Evolutionary conservation across 805 yeast genomes (phyloP).

Genomic region (Pachysolen tannophilus): DNA sequence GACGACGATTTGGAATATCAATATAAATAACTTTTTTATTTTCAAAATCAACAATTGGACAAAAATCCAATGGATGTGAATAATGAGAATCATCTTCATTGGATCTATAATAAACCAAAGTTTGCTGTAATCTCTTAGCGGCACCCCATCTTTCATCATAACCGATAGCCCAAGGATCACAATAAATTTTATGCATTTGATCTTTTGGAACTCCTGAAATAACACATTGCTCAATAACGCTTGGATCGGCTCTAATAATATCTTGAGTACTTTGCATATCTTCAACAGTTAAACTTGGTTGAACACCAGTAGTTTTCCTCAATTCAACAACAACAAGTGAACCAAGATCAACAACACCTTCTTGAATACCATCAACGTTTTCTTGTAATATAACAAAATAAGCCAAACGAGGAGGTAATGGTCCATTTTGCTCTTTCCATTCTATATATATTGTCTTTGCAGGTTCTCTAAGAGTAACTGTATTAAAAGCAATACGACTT

Average conservation of each 20-base stretch:
- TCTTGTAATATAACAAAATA: conserved; percentile 43
- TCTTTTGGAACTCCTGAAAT: conserved; percentile 46
- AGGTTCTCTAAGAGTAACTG: conserved; percentile 54
- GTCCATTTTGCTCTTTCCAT: conserved; percentile 46
- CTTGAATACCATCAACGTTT: conserved; percentile 44
- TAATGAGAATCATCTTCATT: conserved; percentile 49
- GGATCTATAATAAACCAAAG: conserved; percentile 55
- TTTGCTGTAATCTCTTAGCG: conserved; percentile 55
- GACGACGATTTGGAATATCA: conserved; percentile 55
- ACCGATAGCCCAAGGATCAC: conserved; percentile 68
- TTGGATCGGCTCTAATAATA: conserved; percentile 48
- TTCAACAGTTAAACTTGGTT: conserved; percentile 53
- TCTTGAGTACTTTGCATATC: conserved; percentile 48
- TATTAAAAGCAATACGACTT: conserved; percentile 39
- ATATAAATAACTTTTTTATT: conserved; percentile 48
- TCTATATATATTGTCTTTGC: conserved; percentile 41
- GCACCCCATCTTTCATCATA: conserved; percentile 67
- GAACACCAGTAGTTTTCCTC: conserved; percentile 41
- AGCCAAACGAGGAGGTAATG: conserved; percentile 50
- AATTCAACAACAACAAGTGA: conserved; percentile 31
- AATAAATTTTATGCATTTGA: conserved; percentile 43
- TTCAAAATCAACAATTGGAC: conserved; percentile 62
- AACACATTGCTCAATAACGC: conserved; percentile 52
- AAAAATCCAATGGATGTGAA: conserved; percentile 59
- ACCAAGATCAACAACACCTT: conserved; percentile 48